A percentile compares a stretch with the other conserved stretches of the same genome.
Evolutionary conservation across 495 filamentous ascomycete genomes (phyloP).

Genomic region (Penicillium odoratum): DNA sequence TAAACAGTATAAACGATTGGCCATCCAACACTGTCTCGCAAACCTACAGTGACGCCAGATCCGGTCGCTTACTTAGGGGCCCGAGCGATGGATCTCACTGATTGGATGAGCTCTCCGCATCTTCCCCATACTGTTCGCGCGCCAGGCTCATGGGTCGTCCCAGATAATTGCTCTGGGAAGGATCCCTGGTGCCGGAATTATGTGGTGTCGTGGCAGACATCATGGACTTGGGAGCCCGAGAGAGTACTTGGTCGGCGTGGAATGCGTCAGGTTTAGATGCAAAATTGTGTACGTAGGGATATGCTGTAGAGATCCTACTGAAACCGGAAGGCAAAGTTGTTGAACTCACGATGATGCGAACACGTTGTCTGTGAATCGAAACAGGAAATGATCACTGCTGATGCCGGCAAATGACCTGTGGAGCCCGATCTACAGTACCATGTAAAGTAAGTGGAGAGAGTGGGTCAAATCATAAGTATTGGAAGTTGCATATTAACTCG

Average conservation of each 20-base stretch:
- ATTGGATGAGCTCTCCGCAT: slow-evolving; percentile 6
- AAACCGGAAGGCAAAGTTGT: not conserved
- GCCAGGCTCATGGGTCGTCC: not conserved
- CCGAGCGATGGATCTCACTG: not conserved
- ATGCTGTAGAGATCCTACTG: not conserved
- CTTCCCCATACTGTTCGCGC: not conserved
- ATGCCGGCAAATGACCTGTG: slow-evolving; percentile 12
- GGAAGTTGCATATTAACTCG: slow-evolving; percentile 1
- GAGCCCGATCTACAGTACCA: slow-evolving; percentile 19
- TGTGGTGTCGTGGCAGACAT: not conserved
- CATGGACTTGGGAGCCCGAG: not conserved
- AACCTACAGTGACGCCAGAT: not conserved
- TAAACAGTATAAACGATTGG: not conserved
- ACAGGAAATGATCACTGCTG: slow-evolving; percentile 4
- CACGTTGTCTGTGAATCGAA: not conserved
- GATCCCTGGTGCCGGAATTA: not conserved
- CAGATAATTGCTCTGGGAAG: not conserved
- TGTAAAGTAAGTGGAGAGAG: not conserved
- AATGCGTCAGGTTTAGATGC: not conserved
- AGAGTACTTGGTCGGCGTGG: not conserved
- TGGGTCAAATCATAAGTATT: slow-evolving; percentile 26
- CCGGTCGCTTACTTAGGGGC: not conserved
- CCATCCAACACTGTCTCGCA: not conserved
- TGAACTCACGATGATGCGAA: not conserved
- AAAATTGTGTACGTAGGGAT: not conserved